These are phyloP conservation scores for Musa balbisiana DNA, from an alignment of 202 grass and related monocot species.

Conservation along the genomic window DNA sequence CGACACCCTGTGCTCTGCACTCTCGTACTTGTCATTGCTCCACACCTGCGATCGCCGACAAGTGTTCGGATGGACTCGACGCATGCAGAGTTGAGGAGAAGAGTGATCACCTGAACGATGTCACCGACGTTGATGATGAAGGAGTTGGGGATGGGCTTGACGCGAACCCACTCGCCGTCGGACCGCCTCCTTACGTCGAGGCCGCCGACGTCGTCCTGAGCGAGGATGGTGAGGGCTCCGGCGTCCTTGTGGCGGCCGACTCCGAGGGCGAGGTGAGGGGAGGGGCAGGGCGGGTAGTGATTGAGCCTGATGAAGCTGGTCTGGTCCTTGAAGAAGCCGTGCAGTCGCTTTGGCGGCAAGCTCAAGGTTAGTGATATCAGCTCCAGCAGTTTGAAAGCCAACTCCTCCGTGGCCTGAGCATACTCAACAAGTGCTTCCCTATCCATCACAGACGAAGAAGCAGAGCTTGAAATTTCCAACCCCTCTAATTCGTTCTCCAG, in stretches of 20 bases:
- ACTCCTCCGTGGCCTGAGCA: constrained; percentile 23
- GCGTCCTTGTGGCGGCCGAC: constrained; percentile 76
- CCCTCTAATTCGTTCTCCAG: too few relatives aligned
- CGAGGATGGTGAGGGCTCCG: constrained; percentile 60
- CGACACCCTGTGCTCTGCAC: constrained; percentile 64
- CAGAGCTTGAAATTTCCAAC: constrained; percentile 33
- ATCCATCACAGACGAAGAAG: background rate
- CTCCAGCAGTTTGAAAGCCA: constrained; percentile 56
- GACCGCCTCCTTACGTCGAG: constrained; percentile 65
- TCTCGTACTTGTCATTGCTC: constrained; percentile 89
- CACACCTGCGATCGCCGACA: constrained; percentile 36
- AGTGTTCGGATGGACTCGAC: background rate
- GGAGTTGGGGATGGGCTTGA: constrained; percentile 46
- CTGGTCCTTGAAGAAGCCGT: constrained; percentile 55
- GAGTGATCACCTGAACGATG: constrained; percentile 34
- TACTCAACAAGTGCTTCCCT: constrained; percentile 54
- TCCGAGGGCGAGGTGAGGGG: constrained; percentile 61
- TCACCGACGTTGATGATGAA: constrained; percentile 76
- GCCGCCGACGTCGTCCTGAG: constrained; percentile 67
- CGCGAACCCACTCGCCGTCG: constrained; percentile 70
- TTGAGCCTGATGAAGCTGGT: constrained; percentile 58
- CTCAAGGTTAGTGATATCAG: constrained; percentile 63
- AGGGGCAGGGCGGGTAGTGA: constrained; percentile 74
- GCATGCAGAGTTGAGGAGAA: background rate
- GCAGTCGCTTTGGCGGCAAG: constrained; percentile 37